Evolutionary conservation across 768 basidiomycete species (phyloP), one percentile per base, ranked within the genome.

Genomic region (Peribolospora kevripleyi): DNA sequence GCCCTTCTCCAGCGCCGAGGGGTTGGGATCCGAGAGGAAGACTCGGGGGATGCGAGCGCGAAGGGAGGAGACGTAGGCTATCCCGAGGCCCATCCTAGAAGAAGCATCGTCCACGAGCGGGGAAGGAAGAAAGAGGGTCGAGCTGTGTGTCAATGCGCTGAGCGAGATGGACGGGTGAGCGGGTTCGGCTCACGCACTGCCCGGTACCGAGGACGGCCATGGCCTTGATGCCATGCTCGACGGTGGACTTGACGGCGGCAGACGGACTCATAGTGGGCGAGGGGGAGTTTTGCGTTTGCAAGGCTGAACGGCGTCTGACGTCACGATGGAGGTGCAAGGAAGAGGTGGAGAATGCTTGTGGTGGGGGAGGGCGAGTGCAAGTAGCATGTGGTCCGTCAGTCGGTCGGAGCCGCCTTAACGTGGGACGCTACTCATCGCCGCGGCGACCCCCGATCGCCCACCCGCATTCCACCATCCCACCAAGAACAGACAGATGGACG

Each of bases 81-180:
- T 95, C 2, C 90, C 91, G 0, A 83, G 77, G 59, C 90, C 90
- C 71, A 72, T 73, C 59, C 72, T 70, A 38, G 65, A 67, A 37
- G 36, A 49, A 4, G 4, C 42, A 4, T 6, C 4, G 9, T 43
- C 14, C 7, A 46, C 11, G 42, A 13, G 36, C 4, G 4, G 14
- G 39, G 37, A 9, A 13, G 7, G 13, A n/a, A 11, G 7, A 8
- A 7, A 13, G n/a, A 4, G 2, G 50, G 10, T 38, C 10, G n/a
- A 41, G 40, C 7, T 37, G 7, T n/a, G 48, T 46, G 42, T 43
- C 49, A n/a, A 7, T 42, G 25, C 13, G 6, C 36, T 37, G 36
- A 7, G 42, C 4, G 36, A 45, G 43, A 45, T 7, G 43, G 43
- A 7, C 43, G 43, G 43, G 43, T 7, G 13, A 13, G 43, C 7